These are phyloP conservation scores for Wickerhamomyces alni DNA, from an alignment of 805 yeast species.

Conservation along the genomic window DNA sequence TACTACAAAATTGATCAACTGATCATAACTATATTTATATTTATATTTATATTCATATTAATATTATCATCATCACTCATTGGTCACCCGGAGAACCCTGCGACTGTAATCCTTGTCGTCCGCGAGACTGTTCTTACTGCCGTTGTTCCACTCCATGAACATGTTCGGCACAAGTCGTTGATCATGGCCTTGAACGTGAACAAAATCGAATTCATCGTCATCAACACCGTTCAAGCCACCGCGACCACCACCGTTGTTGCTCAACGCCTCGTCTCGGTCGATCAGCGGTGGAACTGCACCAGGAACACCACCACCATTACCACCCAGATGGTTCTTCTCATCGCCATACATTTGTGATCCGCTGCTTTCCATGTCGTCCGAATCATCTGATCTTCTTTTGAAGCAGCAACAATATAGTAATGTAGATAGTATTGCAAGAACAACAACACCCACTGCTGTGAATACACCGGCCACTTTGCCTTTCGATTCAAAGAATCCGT, in stretches of 20 bases:
- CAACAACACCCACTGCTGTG: constrained; percentile 66
- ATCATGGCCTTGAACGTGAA: constrained; percentile 26
- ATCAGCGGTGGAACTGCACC: not conserved
- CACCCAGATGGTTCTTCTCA: constrained; percentile 12
- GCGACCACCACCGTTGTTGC: not conserved
- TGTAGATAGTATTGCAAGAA: constrained; percentile 36
- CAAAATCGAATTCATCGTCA: constrained; percentile 20
- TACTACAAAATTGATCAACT: no score
- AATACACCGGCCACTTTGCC: constrained; percentile 82
- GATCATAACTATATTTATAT: no score
- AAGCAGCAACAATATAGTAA: constrained; percentile 40
- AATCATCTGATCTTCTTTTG: constrained; percentile 15
- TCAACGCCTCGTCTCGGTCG: not conserved
- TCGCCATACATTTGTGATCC: constrained; percentile 5
- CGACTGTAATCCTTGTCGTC: constrained; percentile 57
- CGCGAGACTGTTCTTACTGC: constrained; percentile 39
- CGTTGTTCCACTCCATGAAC: constrained; percentile 42
- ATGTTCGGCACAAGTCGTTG: constrained; percentile 56
- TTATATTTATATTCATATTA: no score
- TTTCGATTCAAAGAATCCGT: constrained; percentile 51
- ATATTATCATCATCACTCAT: constrained; percentile 23
- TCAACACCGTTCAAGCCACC: constrained; percentile 6
- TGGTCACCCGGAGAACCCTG: constrained; percentile 48
- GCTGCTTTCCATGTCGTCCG: constrained; percentile 12
- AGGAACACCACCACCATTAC: not conserved